These are phyloP conservation scores for Francoa sonchifolia DNA, from an alignment of 441 rosid genomes.

Conservation along the genomic window DNA sequence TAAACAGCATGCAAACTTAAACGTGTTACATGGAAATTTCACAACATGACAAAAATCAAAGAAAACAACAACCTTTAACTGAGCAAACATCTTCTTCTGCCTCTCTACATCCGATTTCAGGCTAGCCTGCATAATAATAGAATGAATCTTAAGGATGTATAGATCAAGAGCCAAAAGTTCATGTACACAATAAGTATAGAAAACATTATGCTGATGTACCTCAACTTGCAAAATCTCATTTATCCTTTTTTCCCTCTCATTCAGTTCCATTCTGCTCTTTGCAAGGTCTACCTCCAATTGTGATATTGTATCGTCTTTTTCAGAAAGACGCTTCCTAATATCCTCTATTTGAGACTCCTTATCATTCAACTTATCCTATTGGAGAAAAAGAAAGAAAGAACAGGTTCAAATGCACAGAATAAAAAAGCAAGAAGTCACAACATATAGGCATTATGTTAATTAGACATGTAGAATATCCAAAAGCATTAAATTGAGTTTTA, in stretches of 20 bases:
- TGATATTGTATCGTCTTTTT: constrained; percentile 46
- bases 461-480: too few species aligned
- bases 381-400: constrained; percentile 11
- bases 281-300: constrained; percentile 66
- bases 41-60: constrained; percentile 1
- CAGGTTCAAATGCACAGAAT: too few species aligned
- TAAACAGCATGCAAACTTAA: too few species aligned
- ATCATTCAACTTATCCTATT: constrained; percentile 53
- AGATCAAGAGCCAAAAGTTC: too few species aligned
- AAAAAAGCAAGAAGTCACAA: too few species aligned
- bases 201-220: constrained; percentile 24
- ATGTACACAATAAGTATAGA: too few species aligned
- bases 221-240: constrained; percentile 49
- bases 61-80: constrained; percentile 34
- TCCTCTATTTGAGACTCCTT: constrained; percentile 62
- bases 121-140: constrained; percentile 30
- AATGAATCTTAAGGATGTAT: not conserved
- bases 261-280: constrained; percentile 46
- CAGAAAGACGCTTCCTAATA: constrained; percentile 28
- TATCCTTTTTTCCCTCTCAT: constrained; percentile 53
- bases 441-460: too few species aligned
- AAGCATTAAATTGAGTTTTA: too few species aligned
- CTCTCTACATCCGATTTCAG: constrained; percentile 44
- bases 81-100: constrained; percentile 29
- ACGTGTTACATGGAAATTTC: not conserved